Evolutionary conservation across 306 rosid species (phyloP).

Genomic region (Cucurbita pepo): DNA sequence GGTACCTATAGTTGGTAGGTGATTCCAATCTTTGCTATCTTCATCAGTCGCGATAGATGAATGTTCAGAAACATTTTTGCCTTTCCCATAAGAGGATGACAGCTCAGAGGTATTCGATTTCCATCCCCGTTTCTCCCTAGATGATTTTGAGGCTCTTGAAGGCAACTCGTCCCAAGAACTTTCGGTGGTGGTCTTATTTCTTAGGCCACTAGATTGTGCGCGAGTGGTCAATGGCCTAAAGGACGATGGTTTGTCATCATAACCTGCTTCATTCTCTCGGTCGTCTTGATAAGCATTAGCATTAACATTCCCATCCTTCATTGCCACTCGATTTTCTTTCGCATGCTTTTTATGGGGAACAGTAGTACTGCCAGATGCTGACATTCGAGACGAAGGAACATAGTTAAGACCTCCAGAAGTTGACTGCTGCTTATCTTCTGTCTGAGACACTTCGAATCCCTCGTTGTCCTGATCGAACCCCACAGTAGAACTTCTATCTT

Average conservation of each 20-base stretch:
- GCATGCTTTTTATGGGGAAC: conserved; percentile 37
- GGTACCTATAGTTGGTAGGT: conserved; percentile 19
- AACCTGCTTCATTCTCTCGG: conserved; percentile 43
- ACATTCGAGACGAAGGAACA: conserved; percentile 24
- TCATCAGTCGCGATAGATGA: conserved; percentile 49
- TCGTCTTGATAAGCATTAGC: conserved; percentile 56
- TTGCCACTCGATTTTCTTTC: conserved; percentile 37
- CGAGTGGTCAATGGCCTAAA: conserved; percentile 28
- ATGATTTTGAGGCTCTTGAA: conserved; percentile 55
- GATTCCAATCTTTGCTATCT: conserved; percentile 59
- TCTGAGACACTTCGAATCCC: conserved; percentile 46
- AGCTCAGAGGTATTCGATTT: conserved; percentile 20
- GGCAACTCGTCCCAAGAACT: conserved; percentile 87
- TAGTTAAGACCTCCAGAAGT: conserved; percentile 55
- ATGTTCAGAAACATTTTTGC: conserved; percentile 50
- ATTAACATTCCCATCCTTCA: conserved; percentile 36
- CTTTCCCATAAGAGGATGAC: conserved; percentile 41
- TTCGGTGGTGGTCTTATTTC: conserved; percentile 66
- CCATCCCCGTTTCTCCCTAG: conserved; percentile 62
- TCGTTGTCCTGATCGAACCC: conserved; percentile 62
- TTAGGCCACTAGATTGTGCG: conserved; percentile 31
- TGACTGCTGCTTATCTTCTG: conserved; percentile 67
- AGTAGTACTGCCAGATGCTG: conserved; percentile 28
- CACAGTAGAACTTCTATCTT: conserved; percentile 53
- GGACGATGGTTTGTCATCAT: conserved; percentile 47